Evolutionary conservation across 352 stramenopile species (phyloP), one percentile per base, ranked within the genome.

Genomic region (Pythium vanterpoolii): DNA sequence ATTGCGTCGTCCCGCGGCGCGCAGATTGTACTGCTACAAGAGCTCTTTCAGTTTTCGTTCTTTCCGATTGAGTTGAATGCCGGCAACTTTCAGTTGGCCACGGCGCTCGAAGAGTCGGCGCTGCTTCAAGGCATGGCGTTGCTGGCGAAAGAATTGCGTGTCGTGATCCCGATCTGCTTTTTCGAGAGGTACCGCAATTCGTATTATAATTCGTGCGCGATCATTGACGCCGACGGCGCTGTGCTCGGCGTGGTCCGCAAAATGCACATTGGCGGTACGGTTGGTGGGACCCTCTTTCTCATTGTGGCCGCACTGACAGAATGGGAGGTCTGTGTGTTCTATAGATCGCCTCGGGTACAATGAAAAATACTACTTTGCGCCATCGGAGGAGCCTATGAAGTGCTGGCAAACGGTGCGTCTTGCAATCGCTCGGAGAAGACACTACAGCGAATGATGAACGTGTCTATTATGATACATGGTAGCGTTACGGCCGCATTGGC

Each of bases 321-420:
- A 21, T 30, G 7, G 23, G 18, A 36, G n/a, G 8, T 21, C 26
- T 57, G 6, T 43, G 40, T 36, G 40, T 54, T 40, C 24, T 31
- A 6, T 31, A 87, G 87, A 97, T 66, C 87, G 88, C 10, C 83
- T 96, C 31, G 90, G 90, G 16, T 93, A 90, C 77, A 93, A 95
- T 47, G 87, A 97, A 47, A 96, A 96, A 64, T 97, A 96, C 66
- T 97, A 97, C 74, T 97, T 97, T 61, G 95, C 81, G 48, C 91
- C 91, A 1, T 89, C 89, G 1, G 87, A 97, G 64, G 89, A 90
- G 60, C 71, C 86, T 42, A 94, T 96, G 63, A 87, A 86, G 74
- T 89, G 97, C 26, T 97, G 86, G 77, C 62, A 95, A 48, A 97
- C 91, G 60, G 85, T 92, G 45, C 19, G 49, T 31, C 3, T 33